These are phyloP conservation scores for Durio zibethinus DNA, from an alignment of 345 rosid genomes.

Conservation along the genomic window DNA sequence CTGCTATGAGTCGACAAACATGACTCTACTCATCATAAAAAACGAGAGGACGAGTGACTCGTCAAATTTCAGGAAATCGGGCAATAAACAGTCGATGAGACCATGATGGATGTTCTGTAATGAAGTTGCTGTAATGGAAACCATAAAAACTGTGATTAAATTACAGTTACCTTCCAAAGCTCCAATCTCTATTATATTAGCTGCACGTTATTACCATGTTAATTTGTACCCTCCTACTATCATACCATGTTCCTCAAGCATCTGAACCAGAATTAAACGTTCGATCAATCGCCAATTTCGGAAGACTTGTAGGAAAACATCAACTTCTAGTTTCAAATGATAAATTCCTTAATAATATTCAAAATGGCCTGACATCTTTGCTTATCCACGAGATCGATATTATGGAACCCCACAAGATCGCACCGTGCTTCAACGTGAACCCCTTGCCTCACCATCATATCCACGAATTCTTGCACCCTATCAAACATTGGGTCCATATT, in stretches of 20 bases:
- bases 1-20: no score
- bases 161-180: no score
- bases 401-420: slow-evolving; percentile 23
- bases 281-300: neutral
- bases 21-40: no score
- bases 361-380: slow-evolving; percentile 11
- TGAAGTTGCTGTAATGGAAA: no score
- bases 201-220: no score
- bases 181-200: no score
- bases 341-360: slow-evolving; percentile 15
- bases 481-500: slow-evolving; percentile 27
- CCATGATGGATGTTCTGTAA: no score
- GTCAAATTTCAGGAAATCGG: no score
- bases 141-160: no score
- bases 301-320: neutral
- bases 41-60: no score
- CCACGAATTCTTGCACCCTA: slow-evolving; percentile 24
- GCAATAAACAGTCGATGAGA: no score
- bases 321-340: neutral
- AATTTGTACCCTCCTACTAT: no score
- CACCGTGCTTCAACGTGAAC: slow-evolving; percentile 29
- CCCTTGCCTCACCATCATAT: slow-evolving; percentile 19
- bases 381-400: slow-evolving; percentile 15
- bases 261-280: neutral
- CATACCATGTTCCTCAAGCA: neutral